Conservation (phyloP, 805 yeast species). For the Candida pini region DNA sequence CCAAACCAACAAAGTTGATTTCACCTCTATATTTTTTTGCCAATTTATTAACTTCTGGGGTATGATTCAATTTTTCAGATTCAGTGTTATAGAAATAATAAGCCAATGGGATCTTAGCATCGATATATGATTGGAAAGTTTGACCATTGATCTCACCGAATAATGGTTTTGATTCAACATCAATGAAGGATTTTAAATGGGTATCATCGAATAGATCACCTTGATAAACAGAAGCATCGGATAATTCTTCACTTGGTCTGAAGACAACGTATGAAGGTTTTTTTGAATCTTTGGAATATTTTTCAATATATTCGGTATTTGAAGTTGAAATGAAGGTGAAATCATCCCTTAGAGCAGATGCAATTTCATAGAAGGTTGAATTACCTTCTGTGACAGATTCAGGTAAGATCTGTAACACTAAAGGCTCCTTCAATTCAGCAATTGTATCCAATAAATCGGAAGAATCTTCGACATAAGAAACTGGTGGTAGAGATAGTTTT, state of each 20-base stretch:
- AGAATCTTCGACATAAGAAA: constrained; percentile 41
- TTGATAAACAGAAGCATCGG: constrained; percentile 43
- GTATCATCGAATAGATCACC: constrained; percentile 30
- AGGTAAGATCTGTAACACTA: constrained; percentile 49
- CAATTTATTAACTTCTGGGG: constrained; percentile 47
- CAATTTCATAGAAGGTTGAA: constrained; percentile 56
- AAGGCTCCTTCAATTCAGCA: constrained; percentile 39
- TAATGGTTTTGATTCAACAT: constrained; percentile 66
- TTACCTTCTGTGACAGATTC: constrained; percentile 34
- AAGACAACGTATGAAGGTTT: constrained; percentile 39
- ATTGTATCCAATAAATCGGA: constrained; percentile 47
- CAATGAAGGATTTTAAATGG: constrained; percentile 43
- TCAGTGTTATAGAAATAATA: constrained; percentile 76
- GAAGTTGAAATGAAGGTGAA: constrained; percentile 52
- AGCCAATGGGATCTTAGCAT: constrained; percentile 70
- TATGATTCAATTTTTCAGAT: constrained; percentile 57
- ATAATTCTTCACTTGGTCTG: constrained; percentile 41
- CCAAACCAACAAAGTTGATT: constrained; percentile 83
- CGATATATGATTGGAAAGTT: constrained; percentile 71
- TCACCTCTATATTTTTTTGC: constrained; percentile 76
- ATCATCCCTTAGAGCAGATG: constrained; percentile 58
- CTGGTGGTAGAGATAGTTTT: constrained; percentile 78
- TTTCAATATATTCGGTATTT: constrained; percentile 28
- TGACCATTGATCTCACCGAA: constrained; percentile 84
- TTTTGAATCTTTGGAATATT: constrained; percentile 29